phyloP scores from a whole-genome alignment of 2,329 filamentous ascomycete genomes.

The Pyrenophora seminiperda region DNA sequence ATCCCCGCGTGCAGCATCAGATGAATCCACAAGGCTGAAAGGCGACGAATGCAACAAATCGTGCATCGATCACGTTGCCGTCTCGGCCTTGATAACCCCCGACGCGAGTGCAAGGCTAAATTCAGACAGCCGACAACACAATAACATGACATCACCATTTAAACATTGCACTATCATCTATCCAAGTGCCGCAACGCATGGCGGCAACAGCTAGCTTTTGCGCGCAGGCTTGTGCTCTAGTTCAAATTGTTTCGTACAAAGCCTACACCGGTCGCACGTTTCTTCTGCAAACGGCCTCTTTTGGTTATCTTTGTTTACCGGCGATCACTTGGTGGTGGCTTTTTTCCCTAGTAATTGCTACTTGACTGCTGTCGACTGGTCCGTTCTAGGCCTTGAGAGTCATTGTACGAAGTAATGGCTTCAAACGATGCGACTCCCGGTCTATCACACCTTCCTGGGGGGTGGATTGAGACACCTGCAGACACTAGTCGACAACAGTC shows the following conservation, averaged over 20 bases:
- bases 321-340: neutral
- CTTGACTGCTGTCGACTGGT: neutral
- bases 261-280: conserved; percentile 4
- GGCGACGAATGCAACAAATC: conserved; percentile 2
- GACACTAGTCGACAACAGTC: conserved; percentile 32
- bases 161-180: conserved; percentile 3
- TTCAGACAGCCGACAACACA: conserved; percentile 6
- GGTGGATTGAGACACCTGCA: conserved; percentile 44
- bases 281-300: conserved; percentile 4
- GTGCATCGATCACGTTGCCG: conserved; percentile 16
- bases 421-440: conserved; percentile 40
- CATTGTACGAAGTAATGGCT: conserved; percentile 34
- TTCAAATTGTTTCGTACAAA: neutral
- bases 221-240: conserved; percentile 7
- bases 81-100: conserved; percentile 20
- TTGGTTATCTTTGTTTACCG: neutral
- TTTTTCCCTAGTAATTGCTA: neutral
- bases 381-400: conserved; percentile 4
- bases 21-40: conserved; percentile 19
- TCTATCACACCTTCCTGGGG: conserved; percentile 43
- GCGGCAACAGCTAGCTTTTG: conserved; percentile 5
- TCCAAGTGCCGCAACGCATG: conserved; percentile 19
- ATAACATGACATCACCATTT: conserved; percentile 32
- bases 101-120: conserved; percentile 22
- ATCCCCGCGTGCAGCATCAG: conserved; percentile 5